These are phyloP conservation scores for Mortierella sp. DNA, from an alignment of 371 early-diverging fungal species.

Conservation along the genomic window DNA sequence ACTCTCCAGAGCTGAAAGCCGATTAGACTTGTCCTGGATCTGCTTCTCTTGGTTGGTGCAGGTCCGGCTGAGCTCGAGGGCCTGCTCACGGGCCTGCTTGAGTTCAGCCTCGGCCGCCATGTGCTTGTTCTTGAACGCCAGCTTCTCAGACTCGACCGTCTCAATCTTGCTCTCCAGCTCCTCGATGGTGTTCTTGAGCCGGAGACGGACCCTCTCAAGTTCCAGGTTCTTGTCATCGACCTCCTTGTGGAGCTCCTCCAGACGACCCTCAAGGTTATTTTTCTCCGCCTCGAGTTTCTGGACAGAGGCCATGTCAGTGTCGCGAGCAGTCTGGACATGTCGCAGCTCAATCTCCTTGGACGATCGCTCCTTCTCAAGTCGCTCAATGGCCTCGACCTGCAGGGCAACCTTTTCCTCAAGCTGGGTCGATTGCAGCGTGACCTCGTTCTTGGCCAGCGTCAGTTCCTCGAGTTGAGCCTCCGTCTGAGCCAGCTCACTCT, in stretches of 20 bases:
- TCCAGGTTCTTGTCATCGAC: conserved; percentile 70
- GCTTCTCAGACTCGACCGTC: conserved; percentile 66
- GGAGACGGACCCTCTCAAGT: conserved; percentile 62
- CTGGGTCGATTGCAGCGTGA: conserved; percentile 60
- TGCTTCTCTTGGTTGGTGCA: conserved; percentile 67
- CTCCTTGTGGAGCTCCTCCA: conserved; percentile 69
- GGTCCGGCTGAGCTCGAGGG: conserved; percentile 61
- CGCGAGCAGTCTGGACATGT: conserved; percentile 67
- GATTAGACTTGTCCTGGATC: conserved; percentile 57
- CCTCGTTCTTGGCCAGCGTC: conserved; percentile 61
- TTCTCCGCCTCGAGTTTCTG: conserved; percentile 69
- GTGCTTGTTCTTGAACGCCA: conserved; percentile 67
- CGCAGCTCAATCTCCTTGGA: conserved; percentile 66
- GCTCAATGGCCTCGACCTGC: conserved; percentile 61
- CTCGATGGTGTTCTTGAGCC: conserved; percentile 62
- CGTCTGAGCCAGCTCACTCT: conserved; percentile 72
- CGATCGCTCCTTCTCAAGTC: conserved; percentile 74
- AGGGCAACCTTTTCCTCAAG: conserved; percentile 63
- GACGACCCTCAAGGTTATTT: conserved; percentile 66
- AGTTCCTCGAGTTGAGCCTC: conserved; percentile 74
- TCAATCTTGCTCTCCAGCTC: conserved; percentile 73
- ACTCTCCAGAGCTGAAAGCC: conserved; percentile 59
- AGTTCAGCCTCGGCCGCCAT: conserved; percentile 60
- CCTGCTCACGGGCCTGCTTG: conserved; percentile 65
- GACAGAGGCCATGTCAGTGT: conserved; percentile 55